Conservation (phyloP, 768 basidiomycete genomes). For the Fomitopsis pulvina region DNA sequence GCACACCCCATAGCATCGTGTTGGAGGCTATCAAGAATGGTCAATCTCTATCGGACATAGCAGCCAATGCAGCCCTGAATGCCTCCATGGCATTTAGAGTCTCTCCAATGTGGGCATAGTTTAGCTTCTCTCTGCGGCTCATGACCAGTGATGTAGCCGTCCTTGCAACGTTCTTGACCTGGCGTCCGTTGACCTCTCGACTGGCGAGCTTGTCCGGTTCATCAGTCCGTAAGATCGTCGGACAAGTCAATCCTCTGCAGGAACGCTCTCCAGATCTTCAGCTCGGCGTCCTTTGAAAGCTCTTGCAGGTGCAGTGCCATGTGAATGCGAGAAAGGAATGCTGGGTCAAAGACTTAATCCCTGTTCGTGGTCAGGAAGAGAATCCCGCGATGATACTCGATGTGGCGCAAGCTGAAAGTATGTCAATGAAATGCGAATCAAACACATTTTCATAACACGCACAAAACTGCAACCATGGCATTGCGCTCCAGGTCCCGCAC, state of each 20-base stretch:
- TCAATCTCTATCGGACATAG: too few relatives aligned
- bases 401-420: conserved; percentile 18
- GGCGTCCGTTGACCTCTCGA: conserved; percentile 52
- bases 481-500: conserved; percentile 54
- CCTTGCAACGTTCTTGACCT: conserved; percentile 64
- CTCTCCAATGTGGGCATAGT: conserved; percentile 35
- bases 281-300: conserved; percentile 18
- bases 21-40: too few relatives aligned
- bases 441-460: too few relatives aligned
- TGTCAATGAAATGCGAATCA: too few relatives aligned
- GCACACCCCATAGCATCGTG: too few relatives aligned
- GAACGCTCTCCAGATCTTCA: conserved; percentile 23
- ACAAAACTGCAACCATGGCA: conserved; percentile 59
- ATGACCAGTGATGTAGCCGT: conserved; percentile 55
- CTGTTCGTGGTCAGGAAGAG: conserved; percentile 35
- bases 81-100: conserved; percentile 60
- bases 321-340: conserved; percentile 62
- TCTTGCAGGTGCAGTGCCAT: conserved; percentile 33
- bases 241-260: conserved; percentile 20
- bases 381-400: conserved; percentile 32
- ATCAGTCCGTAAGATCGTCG: conserved; percentile 24
- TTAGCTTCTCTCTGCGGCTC: conserved; percentile 38
- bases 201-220: conserved; percentile 37
- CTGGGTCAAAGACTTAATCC: conserved; percentile 53
- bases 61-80: conserved; percentile 16